A percentile compares a stretch with the other conserved stretches of the same genome.
These are phyloP conservation scores for Lagenidium sp. DNA, from an alignment of 352 stramenopile species.

Conservation along the genomic window DNA sequence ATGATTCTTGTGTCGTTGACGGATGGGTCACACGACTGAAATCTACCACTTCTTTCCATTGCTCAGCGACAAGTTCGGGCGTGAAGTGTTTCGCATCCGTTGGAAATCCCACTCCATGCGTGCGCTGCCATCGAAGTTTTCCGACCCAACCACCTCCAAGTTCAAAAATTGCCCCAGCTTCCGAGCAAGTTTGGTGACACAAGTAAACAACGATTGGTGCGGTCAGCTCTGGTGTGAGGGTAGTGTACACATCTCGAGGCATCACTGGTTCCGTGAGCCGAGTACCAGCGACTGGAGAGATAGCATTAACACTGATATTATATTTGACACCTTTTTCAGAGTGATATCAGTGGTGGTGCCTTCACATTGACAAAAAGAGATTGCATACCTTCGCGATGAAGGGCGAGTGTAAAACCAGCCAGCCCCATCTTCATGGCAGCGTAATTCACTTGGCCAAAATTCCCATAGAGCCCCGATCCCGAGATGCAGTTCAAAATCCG, in stretches of 20 bases:
- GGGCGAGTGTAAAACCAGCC: slow-evolving; percentile 52
- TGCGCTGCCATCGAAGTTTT: slow-evolving; percentile 53
- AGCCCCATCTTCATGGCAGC: slow-evolving; percentile 70
- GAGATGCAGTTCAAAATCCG: slow-evolving; percentile 68
- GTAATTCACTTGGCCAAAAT: slow-evolving; percentile 78
- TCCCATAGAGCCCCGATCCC: slow-evolving; percentile 55
- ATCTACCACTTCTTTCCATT: slow-evolving; percentile 52
- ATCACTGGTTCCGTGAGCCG: slow-evolving; percentile 56
- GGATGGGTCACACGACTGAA: slow-evolving; percentile 64
- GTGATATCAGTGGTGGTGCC: not conserved
- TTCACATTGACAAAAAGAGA: not conserved
- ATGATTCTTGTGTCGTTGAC: slow-evolving; percentile 59
- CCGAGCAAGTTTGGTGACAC: slow-evolving; percentile 40
- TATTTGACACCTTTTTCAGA: slow-evolving; percentile 64
- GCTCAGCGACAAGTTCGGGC: slow-evolving; percentile 52
- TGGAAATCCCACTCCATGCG: slow-evolving; percentile 59
- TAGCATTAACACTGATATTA: slow-evolving; percentile 65
- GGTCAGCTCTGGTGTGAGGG: slow-evolving; percentile 54
- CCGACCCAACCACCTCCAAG: slow-evolving; percentile 58
- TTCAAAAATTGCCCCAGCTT: slow-evolving; percentile 48
- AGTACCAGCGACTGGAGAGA: slow-evolving; percentile 57
- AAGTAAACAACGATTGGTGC: slow-evolving; percentile 59
- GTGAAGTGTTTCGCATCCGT: slow-evolving; percentile 46
- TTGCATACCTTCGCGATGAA: slow-evolving; percentile 50
- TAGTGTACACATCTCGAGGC: slow-evolving; percentile 43